These are phyloP conservation scores for Dactylellina drechsleri DNA, from an alignment of 2,329 filamentous ascomycete genomes.

Conservation along the genomic window DNA sequence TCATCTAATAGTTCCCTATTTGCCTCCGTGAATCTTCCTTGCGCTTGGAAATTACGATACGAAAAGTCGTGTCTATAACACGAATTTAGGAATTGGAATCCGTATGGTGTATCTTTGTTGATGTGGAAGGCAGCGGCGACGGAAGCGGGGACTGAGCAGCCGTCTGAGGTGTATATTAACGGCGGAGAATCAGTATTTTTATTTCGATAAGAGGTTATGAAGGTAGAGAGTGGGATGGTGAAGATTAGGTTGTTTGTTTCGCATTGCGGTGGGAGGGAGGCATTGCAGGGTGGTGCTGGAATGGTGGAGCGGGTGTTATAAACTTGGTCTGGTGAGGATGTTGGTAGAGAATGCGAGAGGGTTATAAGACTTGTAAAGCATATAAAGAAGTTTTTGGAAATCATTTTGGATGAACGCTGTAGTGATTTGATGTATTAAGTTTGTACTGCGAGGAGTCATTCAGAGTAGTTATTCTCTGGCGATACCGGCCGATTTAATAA, in stretches of 20 bases:
- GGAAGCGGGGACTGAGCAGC: conserved; percentile 32
- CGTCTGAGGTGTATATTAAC: conserved; percentile 30
- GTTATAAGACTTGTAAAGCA: conserved; percentile 17
- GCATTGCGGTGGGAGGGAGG: conserved; percentile 14
- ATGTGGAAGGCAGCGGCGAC: conserved; percentile 18
- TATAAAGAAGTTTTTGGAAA: conserved; percentile 23
- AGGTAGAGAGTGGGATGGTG: background rate
- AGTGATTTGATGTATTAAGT: too few species aligned
- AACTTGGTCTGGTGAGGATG: too few species aligned
- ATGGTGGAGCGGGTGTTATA: background rate
- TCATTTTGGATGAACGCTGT: conserved; percentile 6
- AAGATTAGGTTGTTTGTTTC: conserved; percentile 27
- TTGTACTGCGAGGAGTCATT: too few species aligned
- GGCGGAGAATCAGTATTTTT: conserved; percentile 14
- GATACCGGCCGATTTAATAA: too few species aligned
- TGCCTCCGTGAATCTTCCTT: conserved; percentile 64
- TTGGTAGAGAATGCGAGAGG: conserved; percentile 20
- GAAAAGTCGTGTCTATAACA: conserved; percentile 70
- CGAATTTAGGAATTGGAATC: conserved; percentile 30
- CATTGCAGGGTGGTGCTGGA: conserved; percentile 2
- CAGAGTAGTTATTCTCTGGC: too few species aligned
- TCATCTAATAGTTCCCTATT: conserved; percentile 65
- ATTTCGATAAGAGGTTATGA: conserved; percentile 18
- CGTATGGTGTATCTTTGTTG: conserved; percentile 32
- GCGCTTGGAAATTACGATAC: conserved; percentile 67